Conservation (phyloP, 495 filamentous ascomycete genomes). For the Cudoniella acicularis region DNA sequence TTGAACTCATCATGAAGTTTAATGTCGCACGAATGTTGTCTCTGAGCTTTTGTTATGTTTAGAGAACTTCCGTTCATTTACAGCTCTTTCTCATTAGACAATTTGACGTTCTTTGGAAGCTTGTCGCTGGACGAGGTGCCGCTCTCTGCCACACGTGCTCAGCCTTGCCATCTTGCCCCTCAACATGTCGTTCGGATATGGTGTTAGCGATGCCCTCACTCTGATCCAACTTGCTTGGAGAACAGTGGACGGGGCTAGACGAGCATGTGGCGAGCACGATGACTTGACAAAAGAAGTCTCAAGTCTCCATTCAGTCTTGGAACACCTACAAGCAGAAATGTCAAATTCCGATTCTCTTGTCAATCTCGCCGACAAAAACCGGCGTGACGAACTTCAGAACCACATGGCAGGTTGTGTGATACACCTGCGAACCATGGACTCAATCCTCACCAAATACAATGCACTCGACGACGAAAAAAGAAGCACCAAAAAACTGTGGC, state of each 20-base stretch:
- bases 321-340: neutral
- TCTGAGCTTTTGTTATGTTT: too few species aligned
- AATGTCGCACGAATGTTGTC: too few species aligned
- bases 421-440: neutral
- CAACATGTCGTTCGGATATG: neutral
- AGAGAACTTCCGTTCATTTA: too few species aligned
- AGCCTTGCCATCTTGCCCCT: too few species aligned
- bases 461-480: neutral
- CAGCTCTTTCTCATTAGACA: too few species aligned
- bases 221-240: neutral
- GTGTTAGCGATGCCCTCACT: neutral
- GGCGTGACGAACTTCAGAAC: neutral
- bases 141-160: too few species aligned
- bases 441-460: neutral
- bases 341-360: constrained; percentile 1
- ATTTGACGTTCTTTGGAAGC: too few species aligned
- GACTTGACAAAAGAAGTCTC: neutral
- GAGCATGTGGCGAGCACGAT: constrained; percentile 3
- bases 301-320: constrained; percentile 4
- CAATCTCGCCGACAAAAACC: neutral
- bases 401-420: constrained; percentile 1
- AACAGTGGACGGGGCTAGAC: neutral
- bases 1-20: too few species aligned
- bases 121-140: too few species aligned
- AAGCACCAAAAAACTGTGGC: neutral